phyloP scores from a whole-genome alignment of 441 rosid genomes.

The Erodium texanum region DNA sequence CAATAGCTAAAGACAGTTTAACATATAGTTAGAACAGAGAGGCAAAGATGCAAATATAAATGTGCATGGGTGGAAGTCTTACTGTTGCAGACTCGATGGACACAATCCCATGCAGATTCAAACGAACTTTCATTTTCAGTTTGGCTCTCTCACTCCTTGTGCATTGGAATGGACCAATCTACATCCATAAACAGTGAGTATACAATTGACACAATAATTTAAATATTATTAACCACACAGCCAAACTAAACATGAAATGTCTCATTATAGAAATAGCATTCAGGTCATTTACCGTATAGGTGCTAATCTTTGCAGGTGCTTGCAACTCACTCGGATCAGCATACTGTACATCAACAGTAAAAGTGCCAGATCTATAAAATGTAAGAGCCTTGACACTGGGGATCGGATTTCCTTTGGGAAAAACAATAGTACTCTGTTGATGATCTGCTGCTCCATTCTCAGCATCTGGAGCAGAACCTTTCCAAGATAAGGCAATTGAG shows the following conservation, averaged over 20 bases:
- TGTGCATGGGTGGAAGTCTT: slow-evolving; percentile 22
- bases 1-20: slow-evolving; percentile 43
- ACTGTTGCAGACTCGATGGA: slow-evolving; percentile 82
- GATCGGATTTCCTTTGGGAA: slow-evolving; percentile 76
- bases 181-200: slow-evolving; percentile 16
- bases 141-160: slow-evolving; percentile 62
- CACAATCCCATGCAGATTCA: slow-evolving; percentile 79
- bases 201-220: neutral
- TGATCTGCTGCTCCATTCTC: slow-evolving; percentile 58
- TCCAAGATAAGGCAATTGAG: slow-evolving; percentile 68
- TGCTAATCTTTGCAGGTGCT: slow-evolving; percentile 59
- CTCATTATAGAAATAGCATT: neutral
- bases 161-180: slow-evolving; percentile 96
- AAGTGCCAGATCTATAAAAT: slow-evolving; percentile 68
- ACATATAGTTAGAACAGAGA: neutral
- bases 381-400: slow-evolving; percentile 85
- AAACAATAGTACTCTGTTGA: slow-evolving; percentile 67
- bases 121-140: slow-evolving; percentile 74
- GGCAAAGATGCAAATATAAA: neutral
- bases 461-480: slow-evolving; percentile 54
- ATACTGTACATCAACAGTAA: slow-evolving; percentile 69
- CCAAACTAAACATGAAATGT: neutral
- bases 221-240: neutral
- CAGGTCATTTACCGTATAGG: slow-evolving; percentile 46
- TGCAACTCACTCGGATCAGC: slow-evolving; percentile 51